Base-by-base conservation (phyloP, 371 early-diverging fungal species). In the Actinomucor elegans region DNA sequence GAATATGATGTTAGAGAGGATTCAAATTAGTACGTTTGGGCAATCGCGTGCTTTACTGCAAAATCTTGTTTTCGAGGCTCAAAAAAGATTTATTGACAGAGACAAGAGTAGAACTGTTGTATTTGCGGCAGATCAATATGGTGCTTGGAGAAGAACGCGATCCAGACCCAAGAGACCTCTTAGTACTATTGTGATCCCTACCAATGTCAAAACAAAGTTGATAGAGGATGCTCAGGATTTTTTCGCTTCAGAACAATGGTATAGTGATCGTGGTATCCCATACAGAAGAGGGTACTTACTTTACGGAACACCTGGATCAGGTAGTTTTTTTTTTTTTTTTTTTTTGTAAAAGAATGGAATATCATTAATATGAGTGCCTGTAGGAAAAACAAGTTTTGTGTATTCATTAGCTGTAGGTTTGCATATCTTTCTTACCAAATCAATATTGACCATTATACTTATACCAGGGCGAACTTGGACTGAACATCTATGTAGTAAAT, bases 371-470 rank as follows among this genome's bases (percentile, higher is more conserved):
- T 38, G 21, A n/a, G 4, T 41, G 23, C 87, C 87, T 36, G 99
- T n/a, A n/a, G n/a, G 99, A 32, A 99, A 99, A 64, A 94, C 94
- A 9, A 84, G 88, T 21, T 97, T 94, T 64, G 97, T 97, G 32
- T 94, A 93, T 64, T 96, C 99, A 4, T 77, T 99, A 28, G 97
- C 98, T 26, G 69, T 69, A 61, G 47, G 58, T 38, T 21, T n/a
- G 1, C 5, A 12, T 11, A 15, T 12, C 12, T 12, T 24, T 8
- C 10, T 11, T 21, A 7, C 4, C 7, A 4, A 38, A 8, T 10
- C 12, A 2, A 24, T 18, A 29, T 21, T 2, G 21, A 23, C 11
- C 11, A n/a, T n/a, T 48, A 14, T 31, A 5, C 12, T 35, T 15
- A 14, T 14, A 24, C 10, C 46, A 69, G 66, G 97, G 94, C 52